Base-by-base conservation (phyloP, 2,329 filamentous ascomycete species). In the Ascocoryne sarcoides region DNA sequence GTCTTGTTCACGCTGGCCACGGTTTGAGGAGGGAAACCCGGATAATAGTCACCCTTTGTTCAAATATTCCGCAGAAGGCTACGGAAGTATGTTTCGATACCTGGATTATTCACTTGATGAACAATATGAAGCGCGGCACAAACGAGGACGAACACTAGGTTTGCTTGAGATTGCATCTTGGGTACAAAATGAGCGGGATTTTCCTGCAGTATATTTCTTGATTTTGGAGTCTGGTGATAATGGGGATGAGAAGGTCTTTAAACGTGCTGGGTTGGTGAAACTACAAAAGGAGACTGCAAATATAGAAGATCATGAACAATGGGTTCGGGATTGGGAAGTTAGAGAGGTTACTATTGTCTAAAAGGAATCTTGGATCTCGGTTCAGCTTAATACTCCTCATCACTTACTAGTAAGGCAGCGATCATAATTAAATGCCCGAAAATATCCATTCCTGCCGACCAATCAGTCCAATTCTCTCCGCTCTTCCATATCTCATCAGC, bases 361-460 rank as follows among this genome's bases (percentile, higher is more conserved):
- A n/a, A n/a, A n/a, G n/a, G n/a, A n/a, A n/a, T n/a, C n/a, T n/a
- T n/a, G n/a, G n/a, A n/a, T n/a, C n/a, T n/a, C n/a, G n/a, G n/a
- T n/a, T n/a, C n/a, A n/a, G n/a, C n/a, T n/a, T n/a, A n/a, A n/a
- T n/a, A n/a, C n/a, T n/a, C n/a, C n/a, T n/a, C n/a, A n/a, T n/a
- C n/a, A n/a, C n/a, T n/a, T n/a, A 30, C 15, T 10, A 30, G 9
- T 4, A 62, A 64, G 52, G 66, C 65, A 54, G 63, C 62, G 52
- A 69, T 61, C 63, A 69, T 64, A 14, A 69, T 56, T 44, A 70
- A 54, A 3, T 58, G 60, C 10, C 66, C 66, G 46, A 70, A 52
- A 20, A 59, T 59, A 60, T 69, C 66, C 61, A 67, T 67, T 3
- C 63, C 64, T 4, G 60, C 55, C 40, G 64, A 68, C 66, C 65